A percentile compares a stretch with the other conserved stretches of the same genome.
These are phyloP conservation scores for Mycena galericulata DNA, from an alignment of 768 basidiomycete genomes.

Conservation along the genomic window DNA sequence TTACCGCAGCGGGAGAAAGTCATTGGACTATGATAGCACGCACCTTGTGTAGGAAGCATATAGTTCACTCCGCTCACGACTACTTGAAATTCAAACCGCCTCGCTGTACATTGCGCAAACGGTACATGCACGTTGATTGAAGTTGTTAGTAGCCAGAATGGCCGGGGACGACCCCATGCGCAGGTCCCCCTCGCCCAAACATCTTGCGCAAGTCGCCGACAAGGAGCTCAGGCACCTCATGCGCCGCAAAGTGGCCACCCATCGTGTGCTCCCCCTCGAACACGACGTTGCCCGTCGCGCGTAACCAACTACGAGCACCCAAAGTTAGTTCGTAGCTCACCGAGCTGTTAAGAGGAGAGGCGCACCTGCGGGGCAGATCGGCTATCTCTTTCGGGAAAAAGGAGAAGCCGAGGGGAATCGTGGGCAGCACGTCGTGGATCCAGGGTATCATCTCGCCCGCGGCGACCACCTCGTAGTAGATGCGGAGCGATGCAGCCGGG, in stretches of 20 bases:
- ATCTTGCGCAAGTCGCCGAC: slow-evolving; percentile 65
- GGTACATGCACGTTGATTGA: too few species aligned
- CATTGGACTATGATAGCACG: too few species aligned
- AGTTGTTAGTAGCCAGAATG: slow-evolving; percentile 55
- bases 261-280: slow-evolving; percentile 59
- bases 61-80: too few species aligned
- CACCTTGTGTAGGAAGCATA: too few species aligned
- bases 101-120: too few species aligned
- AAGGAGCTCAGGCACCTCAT: slow-evolving; percentile 61
- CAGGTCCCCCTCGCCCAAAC: slow-evolving; percentile 65
- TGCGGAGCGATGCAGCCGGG: slow-evolving; percentile 66
- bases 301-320: slow-evolving; percentile 53
- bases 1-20: too few species aligned
- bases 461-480: slow-evolving; percentile 62
- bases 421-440: slow-evolving; percentile 3
- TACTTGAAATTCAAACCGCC: too few species aligned
- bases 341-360: neutral
- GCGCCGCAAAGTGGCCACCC: slow-evolving; percentile 71
- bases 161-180: slow-evolving; percentile 59
- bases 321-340: neutral
- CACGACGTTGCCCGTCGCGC: slow-evolving; percentile 51
- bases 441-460: slow-evolving; percentile 13
- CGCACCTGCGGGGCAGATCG: slow-evolving; percentile 44
- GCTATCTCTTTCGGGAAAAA: slow-evolving; percentile 63
- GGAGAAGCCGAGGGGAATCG: slow-evolving; percentile 62